These are phyloP conservation scores for Microbotryomycetes sp. DNA, from an alignment of 1,284 basidiomycete genomes.

Conservation along the genomic window DNA sequence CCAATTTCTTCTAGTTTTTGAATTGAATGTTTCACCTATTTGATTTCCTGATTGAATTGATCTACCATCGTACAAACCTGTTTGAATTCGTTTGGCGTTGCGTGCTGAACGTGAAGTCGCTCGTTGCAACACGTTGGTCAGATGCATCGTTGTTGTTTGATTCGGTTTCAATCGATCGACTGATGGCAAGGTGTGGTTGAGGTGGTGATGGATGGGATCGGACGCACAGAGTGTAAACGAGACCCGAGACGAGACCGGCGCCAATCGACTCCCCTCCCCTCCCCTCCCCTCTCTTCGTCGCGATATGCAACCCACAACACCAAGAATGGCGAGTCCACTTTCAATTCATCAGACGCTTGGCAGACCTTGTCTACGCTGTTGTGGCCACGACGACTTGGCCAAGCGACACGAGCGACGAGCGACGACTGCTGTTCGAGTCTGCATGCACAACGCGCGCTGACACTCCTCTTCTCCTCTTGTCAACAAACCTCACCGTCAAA, in stretches of 20 bases:
- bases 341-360: no score
- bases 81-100: slow-evolving; percentile 26
- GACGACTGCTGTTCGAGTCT: no score
- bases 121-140: slow-evolving; percentile 9
- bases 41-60: slow-evolving; percentile 77
- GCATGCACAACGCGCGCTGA: neutral
- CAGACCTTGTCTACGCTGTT: no score
- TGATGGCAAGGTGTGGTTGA: no score
- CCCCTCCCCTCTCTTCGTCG: neutral
- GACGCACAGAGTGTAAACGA: no score
- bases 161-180: no score
- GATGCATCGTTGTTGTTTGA: no score
- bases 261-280: neutral
- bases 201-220: no score
- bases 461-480: neutral
- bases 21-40: slow-evolving; percentile 73
- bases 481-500: neutral
- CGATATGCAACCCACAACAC: slow-evolving; percentile 21
- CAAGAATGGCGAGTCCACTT: slow-evolving; percentile 17
- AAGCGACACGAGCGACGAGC: no score
- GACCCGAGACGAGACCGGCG: no score
- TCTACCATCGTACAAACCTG: slow-evolving; percentile 65
- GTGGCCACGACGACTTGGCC: no score
- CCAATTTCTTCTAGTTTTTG: slow-evolving; percentile 87
- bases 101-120: slow-evolving; percentile 27